phyloP scores from a whole-genome alignment of 208 protist genomes.

The Acanthamoeba triangularis region DNA sequence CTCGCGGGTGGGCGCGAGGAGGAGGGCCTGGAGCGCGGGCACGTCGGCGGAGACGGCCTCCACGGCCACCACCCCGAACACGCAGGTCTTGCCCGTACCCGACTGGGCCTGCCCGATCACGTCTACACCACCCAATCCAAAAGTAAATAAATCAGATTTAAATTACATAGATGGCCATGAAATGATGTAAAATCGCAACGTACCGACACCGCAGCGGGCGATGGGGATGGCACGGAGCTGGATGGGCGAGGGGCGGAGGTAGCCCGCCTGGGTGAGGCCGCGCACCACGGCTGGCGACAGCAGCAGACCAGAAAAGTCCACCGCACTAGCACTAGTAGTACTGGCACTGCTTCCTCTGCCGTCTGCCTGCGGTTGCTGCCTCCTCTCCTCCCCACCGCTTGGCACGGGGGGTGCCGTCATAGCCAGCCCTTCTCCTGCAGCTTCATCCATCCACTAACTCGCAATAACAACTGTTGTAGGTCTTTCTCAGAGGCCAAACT shows the following conservation, averaged over 20 bases:
- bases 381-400: too few species aligned
- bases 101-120: constrained; percentile 36
- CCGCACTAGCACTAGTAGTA: too few species aligned
- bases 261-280: constrained; percentile 27
- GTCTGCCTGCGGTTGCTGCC: too few species aligned
- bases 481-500: too few species aligned
- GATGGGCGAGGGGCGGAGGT: constrained; percentile 38
- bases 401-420: too few species aligned
- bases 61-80: constrained; percentile 7
- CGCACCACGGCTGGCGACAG: constrained; percentile 14
- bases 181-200: too few species aligned
- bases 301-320: constrained; percentile 49
- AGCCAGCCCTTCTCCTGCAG: too few species aligned
- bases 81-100: constrained; percentile 40
- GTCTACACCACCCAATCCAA: not conserved
- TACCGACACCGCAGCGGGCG: constrained; percentile 34
- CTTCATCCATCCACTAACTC: too few species aligned
- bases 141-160: not conserved
- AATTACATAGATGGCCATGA: too few species aligned
- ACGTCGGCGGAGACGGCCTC: not conserved
- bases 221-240: constrained; percentile 38
- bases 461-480: too few species aligned
- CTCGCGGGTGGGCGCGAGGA: constrained; percentile 59
- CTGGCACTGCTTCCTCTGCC: too few species aligned
- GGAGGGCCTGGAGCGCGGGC: constrained; percentile 33